Evolutionary conservation across 139 green algal genomes (phyloP).

Genomic region (Yamagishiella unicocca): DNA sequence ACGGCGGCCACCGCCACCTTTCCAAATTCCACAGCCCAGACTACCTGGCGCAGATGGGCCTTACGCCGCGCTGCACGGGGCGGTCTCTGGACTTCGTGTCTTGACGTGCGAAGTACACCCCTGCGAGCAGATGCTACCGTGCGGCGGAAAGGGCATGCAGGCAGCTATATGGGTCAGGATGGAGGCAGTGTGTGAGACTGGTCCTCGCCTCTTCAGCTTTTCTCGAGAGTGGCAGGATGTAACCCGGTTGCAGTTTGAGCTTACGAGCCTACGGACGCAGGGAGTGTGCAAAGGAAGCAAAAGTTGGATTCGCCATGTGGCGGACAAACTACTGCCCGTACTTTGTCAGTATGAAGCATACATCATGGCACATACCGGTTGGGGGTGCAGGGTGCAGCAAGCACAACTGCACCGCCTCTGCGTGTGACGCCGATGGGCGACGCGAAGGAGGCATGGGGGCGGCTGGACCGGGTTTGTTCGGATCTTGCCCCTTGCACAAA

Average conservation of each 20-base stretch:
- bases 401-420: no score
- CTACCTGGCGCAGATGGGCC: conserved; percentile 74
- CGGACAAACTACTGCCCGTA: no score
- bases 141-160: not conserved
- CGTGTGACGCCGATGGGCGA: no score
- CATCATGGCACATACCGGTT: no score
- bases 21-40: conserved; percentile 90
- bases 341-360: no score
- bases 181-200: not conserved
- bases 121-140: not conserved
- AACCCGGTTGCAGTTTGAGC: not conserved
- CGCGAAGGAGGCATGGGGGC: no score
- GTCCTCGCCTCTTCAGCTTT: not conserved
- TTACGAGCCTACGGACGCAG: no score
- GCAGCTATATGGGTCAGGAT: not conserved
- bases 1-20: conserved; percentile 89
- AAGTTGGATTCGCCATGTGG: no score
- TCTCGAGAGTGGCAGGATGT: not conserved
- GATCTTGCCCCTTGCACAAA: no score
- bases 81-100: conserved; percentile 27
- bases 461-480: no score
- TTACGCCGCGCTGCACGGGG: conserved; percentile 18
- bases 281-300: no score
- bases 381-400: no score
- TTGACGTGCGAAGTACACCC: not conserved